Evolutionary conservation across 2,329 filamentous ascomycete species (phyloP), one percentile per base, ranked within the genome.

Genomic region (Sclerotinia minor): DNA sequence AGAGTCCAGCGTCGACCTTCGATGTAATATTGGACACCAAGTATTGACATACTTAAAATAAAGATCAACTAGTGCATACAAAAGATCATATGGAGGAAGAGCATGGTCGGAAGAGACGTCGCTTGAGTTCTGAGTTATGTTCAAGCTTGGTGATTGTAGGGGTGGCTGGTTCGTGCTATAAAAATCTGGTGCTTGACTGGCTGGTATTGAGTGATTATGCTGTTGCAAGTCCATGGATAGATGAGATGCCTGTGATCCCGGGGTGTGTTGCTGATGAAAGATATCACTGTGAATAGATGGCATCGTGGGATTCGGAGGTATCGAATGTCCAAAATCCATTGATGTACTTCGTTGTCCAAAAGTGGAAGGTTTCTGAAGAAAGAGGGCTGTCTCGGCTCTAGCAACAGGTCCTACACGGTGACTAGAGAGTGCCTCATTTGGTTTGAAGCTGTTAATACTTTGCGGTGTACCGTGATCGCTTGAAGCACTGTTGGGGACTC

Each of bases 21-120:
- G 87, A 78, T 97, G 92, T n/a, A 97, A 81, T 32, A 97, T 95
- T 0, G 94, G 93, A 76, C 92, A 96, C 89, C 90, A 93, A 0
- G 89, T 90, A 74, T 92, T 92, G 76, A 92, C 86, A 74, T 92
- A 88, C 70, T 92, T 91, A 75, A 93, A 93, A 76, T 92, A 93
- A 0, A 92, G 82, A 73, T 92, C 90, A 8, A 90, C 89, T 15
- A 93, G 79, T 2, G 87, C 84, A 73, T 92, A 92, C 0, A 92
- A 79, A 7, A 92, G 79, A 75, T 92, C 89, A 73, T 92, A 92
- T 1, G 90, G 90, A 1, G 90, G 90, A 38, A 93, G 83, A 68
- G 91, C 89, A 63, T 88, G 84, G 72, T 91, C 88, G 3, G 84
- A 80, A 26, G 77, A 82, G 69, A 78, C 79, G 71, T 81, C 82